These are phyloP conservation scores for Bimuria novae-zelandiae DNA, from an alignment of 2,329 filamentous ascomycete species.

Conservation along the genomic window DNA sequence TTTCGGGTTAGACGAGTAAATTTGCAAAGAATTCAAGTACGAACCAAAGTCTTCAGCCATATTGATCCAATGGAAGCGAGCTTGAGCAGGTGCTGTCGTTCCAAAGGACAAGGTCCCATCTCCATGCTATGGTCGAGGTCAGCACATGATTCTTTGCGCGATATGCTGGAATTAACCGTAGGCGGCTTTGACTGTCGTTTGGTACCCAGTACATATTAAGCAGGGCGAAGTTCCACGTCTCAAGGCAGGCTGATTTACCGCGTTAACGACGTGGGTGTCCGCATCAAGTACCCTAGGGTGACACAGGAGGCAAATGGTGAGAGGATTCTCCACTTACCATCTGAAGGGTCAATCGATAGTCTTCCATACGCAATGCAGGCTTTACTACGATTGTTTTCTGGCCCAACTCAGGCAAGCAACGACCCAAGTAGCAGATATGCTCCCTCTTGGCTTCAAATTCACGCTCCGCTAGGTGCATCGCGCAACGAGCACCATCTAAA, in stretches of 20 bases:
- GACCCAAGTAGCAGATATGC: not conserved
- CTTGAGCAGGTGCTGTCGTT: not conserved
- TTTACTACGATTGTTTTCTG: conserved; percentile 1
- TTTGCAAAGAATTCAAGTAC: not conserved
- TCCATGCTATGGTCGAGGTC: not conserved
- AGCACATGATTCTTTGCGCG: not conserved
- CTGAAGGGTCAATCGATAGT: not conserved
- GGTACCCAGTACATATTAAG: too few relatives aligned
- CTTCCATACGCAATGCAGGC: conserved; percentile 5
- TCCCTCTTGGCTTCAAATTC: not conserved
- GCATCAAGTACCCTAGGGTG: too few relatives aligned
- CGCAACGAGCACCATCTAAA: not conserved
- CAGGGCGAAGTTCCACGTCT: too few relatives aligned
- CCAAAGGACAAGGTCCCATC: conserved; percentile 3
- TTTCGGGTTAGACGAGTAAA: not conserved
- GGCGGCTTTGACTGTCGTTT: too few relatives aligned
- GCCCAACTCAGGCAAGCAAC: not conserved
- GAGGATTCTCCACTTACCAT: conserved; percentile 3
- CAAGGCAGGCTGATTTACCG: too few relatives aligned
- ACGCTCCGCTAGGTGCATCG: not conserved
- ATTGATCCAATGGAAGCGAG: conserved; percentile 8
- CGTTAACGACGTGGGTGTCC: too few relatives aligned
- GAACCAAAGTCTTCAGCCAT: conserved; percentile 7
- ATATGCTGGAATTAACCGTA: too few relatives aligned
- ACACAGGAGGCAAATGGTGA: too few relatives aligned